A percentile compares a stretch with the other conserved stretches of the same genome.
These are phyloP conservation scores for Ajuga chamaepitys DNA, from an alignment of 257 asterid species.

Conservation along the genomic window DNA sequence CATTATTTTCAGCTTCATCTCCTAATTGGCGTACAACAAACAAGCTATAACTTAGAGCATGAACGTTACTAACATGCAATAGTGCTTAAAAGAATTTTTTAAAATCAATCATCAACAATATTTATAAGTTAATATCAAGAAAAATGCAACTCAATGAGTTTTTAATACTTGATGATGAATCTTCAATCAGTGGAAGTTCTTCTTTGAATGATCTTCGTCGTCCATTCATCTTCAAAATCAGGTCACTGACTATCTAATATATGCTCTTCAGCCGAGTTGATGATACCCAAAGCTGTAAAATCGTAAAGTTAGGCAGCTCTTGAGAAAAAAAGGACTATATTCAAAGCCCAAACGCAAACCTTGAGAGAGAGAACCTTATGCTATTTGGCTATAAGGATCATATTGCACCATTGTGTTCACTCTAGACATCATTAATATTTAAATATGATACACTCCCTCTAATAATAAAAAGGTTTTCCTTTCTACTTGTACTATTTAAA, in stretches of 20 bases:
- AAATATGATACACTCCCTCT: too few species aligned
- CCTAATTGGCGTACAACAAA: conserved; percentile 8
- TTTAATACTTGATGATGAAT: conserved; percentile 49
- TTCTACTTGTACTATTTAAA: too few species aligned
- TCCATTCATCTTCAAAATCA: conserved; percentile 49
- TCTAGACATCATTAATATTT: too few species aligned
- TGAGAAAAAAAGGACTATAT: too few species aligned
- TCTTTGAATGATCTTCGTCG: conserved; percentile 49
- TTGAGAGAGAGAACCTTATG: too few species aligned
- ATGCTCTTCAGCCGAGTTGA: conserved; percentile 62
- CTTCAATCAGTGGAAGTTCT: conserved; percentile 54
- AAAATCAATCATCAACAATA: too few species aligned
- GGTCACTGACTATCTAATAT: conserved; percentile 43
- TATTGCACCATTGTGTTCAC: too few species aligned
- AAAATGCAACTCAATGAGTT: not conserved
- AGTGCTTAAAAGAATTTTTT: not conserved
- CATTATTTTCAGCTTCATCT: conserved; percentile 39
- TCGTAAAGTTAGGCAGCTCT: too few species aligned
- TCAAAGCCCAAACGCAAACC: too few species aligned
- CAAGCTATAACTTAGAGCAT: conserved; percentile 3
- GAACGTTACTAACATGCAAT: not conserved
- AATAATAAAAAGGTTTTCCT: too few species aligned
- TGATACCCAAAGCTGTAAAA: conserved; percentile 83
- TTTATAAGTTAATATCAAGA: too few species aligned
- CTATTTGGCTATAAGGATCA: too few species aligned